phyloP scores from a whole-genome alignment of 306 rosid genomes.

The Medicago lupulina region DNA sequence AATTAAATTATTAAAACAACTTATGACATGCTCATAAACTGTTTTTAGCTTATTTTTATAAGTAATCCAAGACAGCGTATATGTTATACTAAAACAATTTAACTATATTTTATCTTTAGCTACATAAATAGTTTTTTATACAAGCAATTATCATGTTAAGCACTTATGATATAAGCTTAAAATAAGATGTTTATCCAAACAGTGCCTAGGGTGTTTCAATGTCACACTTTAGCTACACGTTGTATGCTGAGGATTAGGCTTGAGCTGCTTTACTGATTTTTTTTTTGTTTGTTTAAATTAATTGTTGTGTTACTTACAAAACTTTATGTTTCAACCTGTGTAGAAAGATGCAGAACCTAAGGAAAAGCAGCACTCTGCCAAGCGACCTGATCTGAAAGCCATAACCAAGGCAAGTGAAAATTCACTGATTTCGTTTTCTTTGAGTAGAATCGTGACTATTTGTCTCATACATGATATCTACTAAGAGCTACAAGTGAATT shows the following conservation, averaged over 20 bases:
- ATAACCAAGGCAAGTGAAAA: conserved; percentile 67
- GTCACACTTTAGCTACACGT: conserved; percentile 27
- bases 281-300: not conserved
- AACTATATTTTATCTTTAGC: too few species aligned
- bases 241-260: conserved; percentile 21
- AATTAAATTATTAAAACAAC: too few species aligned
- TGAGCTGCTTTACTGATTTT: not conserved
- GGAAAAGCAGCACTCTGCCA: conserved; percentile 50
- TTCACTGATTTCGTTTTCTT: not conserved
- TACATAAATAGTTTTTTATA: too few species aligned
- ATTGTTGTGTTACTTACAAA: not conserved
- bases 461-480: not conserved
- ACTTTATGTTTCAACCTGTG: conserved; percentile 13
- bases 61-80: too few species aligned
- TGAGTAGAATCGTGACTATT: conserved; percentile 8
- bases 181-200: too few species aligned
- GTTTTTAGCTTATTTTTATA: too few species aligned
- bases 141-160: too few species aligned
- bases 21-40: too few species aligned
- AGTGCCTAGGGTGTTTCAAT: conserved; percentile 1
- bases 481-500: not conserved
- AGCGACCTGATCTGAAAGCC: conserved; percentile 96
- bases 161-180: too few species aligned
- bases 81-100: too few species aligned
- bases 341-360: conserved; percentile 46